Conservation (phyloP, 2,329 filamentous ascomycete species). For the Colletotrichum sp. region DNA sequence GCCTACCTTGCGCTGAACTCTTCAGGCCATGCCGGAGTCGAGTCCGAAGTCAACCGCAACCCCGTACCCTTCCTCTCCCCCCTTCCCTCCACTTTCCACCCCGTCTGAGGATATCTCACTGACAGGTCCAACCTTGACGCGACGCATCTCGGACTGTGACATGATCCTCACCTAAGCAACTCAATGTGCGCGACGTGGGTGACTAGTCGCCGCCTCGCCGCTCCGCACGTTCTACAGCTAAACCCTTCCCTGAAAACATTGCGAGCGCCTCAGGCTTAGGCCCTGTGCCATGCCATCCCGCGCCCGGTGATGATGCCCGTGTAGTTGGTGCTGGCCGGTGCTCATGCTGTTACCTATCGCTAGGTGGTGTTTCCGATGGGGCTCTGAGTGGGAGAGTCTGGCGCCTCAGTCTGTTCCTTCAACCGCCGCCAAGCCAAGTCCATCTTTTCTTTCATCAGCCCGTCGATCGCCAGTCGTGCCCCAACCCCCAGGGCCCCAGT, state of each 20-base stretch:
- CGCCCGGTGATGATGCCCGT: neutral
- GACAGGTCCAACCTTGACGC: slow-evolving; percentile 16
- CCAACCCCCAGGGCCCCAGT: neutral
- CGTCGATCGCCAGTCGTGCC: neutral
- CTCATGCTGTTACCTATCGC: neutral
- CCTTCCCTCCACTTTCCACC: slow-evolving; percentile 21
- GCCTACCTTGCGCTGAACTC: neutral
- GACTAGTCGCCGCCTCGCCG: slow-evolving; percentile 9
- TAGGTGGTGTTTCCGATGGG: neutral
- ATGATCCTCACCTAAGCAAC: slow-evolving; percentile 19
- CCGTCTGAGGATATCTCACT: slow-evolving; percentile 12
- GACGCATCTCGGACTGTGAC: slow-evolving; percentile 10
- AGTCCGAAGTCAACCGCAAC: slow-evolving; percentile 27
- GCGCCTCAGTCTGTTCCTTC: neutral
- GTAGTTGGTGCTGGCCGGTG: neutral
- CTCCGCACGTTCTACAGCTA: slow-evolving; percentile 12
- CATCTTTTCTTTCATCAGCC: slow-evolving; percentile 1
- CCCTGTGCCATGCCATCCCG: slow-evolving; percentile 1
- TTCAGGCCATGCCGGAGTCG: slow-evolving; percentile 23
- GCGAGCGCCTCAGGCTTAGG: slow-evolving; percentile 10
- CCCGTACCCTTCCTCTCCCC: slow-evolving; percentile 19
- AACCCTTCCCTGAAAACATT: slow-evolving; percentile 18
- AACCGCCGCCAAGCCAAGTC: slow-evolving; percentile 3
- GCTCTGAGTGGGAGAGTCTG: neutral
- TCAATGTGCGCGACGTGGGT: neutral